Conservation (phyloP, 495 filamentous ascomycete genomes). For the Letharia columbiana region DNA sequence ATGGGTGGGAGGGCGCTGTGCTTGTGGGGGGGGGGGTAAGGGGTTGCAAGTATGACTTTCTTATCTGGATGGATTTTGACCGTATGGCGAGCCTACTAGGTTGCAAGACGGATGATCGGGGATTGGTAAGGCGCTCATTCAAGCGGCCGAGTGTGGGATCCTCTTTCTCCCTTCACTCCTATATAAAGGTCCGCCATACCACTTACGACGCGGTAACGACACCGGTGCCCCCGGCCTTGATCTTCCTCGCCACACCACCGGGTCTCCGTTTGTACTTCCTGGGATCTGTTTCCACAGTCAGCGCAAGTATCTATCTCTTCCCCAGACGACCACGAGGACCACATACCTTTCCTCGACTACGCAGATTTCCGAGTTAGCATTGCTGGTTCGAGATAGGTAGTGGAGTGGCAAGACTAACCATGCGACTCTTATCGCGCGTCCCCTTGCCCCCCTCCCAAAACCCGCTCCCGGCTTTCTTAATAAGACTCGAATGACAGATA, state of each 20-base stretch:
- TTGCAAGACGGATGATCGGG: neutral
- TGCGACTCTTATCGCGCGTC: constrained; percentile 57
- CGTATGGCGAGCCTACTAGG: neutral
- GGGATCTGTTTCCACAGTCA: constrained; percentile 29
- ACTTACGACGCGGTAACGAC: neutral
- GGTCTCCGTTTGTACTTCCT: constrained; percentile 55
- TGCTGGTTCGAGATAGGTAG: too few relatives aligned
- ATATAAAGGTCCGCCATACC: neutral
- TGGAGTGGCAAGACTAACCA: constrained; percentile 30
- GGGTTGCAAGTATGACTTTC: too few relatives aligned
- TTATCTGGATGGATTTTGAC: neutral
- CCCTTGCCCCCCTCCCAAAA: constrained; percentile 94
- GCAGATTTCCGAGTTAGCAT: too few relatives aligned
- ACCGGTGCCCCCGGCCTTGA: neutral
- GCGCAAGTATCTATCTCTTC: neutral
- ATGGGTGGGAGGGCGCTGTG: too few relatives aligned
- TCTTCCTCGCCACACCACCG: constrained; percentile 29
- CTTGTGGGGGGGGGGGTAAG: too few relatives aligned
- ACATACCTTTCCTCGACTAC: constrained; percentile 49
- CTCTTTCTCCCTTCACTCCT: neutral
- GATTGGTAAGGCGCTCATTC: neutral
- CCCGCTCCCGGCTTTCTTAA: constrained; percentile 62
- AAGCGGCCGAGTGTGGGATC: neutral
- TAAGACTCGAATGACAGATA: constrained; percentile 63
- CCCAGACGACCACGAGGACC: neutral